Conservation (phyloP, 768 basidiomycete species). For the Suillus subluteus region DNA sequence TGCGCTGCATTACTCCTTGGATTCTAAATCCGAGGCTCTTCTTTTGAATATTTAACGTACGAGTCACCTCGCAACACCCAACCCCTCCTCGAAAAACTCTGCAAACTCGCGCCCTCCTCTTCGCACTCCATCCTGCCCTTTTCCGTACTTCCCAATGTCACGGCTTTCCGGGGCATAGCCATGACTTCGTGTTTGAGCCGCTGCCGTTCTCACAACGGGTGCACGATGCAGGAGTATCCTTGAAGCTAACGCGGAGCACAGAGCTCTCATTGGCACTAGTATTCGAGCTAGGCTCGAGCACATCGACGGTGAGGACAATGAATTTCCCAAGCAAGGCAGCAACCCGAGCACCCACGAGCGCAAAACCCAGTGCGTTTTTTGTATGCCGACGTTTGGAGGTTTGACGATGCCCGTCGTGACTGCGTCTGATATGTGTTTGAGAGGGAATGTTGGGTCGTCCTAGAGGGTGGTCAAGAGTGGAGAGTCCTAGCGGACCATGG, state of each 20-base stretch:
- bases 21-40: background rate
- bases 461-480: slow-evolving; percentile 87
- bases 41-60: background rate
- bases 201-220: slow-evolving; percentile 85
- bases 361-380: slow-evolving; percentile 67
- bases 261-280: background rate
- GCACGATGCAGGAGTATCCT: slow-evolving; percentile 63
- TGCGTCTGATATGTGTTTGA: slow-evolving; percentile 77
- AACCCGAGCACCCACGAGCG: slow-evolving; percentile 67
- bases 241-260: slow-evolving; percentile 47
- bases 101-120: slow-evolving; percentile 75
- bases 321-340: slow-evolving; percentile 52
- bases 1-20: background rate
- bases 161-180: slow-evolving; percentile 85
- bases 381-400: slow-evolving; percentile 85
- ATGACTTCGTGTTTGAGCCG: slow-evolving; percentile 92
- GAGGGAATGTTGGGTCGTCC: slow-evolving; percentile 68
- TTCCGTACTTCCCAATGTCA: slow-evolving; percentile 80
- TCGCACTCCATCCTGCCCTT: slow-evolving; percentile 78
- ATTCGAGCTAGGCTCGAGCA: slow-evolving; percentile 28
- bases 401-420: slow-evolving; percentile 80
- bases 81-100: slow-evolving; percentile 63
- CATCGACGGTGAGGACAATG: slow-evolving; percentile 44
- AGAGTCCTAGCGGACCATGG: slow-evolving; percentile 97
- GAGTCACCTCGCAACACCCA: background rate